Percentiles rank a stretch among this genome's conserved stretches.
Evolutionary conservation across 345 rosid species (phyloP).

Genomic region (Balakata baccata): DNA sequence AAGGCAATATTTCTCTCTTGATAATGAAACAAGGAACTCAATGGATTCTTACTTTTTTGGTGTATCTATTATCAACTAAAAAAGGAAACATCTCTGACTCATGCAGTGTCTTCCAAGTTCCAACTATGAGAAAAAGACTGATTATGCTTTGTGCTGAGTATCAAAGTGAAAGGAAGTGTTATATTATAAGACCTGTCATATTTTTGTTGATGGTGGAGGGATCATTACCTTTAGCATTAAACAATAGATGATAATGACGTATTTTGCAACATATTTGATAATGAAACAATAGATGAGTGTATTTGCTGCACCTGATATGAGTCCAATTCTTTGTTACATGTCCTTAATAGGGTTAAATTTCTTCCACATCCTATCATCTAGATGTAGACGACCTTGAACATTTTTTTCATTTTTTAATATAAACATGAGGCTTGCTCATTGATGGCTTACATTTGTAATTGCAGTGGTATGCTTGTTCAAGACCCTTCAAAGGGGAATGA

Average conservation of each 20-base stretch:
- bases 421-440: neutral
- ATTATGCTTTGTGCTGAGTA: no score
- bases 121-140: no score
- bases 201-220: neutral
- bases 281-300: no score
- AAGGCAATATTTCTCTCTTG: neutral
- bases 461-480: slow-evolving; percentile 97
- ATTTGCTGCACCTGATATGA: neutral
- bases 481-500: slow-evolving; percentile 71
- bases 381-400: neutral
- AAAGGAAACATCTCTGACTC: no score
- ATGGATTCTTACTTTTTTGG: neutral
- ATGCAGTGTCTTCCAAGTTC: no score
- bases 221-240: neutral
- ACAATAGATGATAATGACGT: neutral
- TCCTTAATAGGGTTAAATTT: neutral
- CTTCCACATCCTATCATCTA: neutral
- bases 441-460: slow-evolving; percentile 9
- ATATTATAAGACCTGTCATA: neutral
- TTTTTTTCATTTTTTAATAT: neutral
- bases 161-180: neutral
- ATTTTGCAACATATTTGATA: no score
- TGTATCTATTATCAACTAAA: no score
- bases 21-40: neutral
- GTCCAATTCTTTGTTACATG: neutral